phyloP scores from a whole-genome alignment of 768 basidiomycete genomes.

The Flagelloscypha sp. region DNA sequence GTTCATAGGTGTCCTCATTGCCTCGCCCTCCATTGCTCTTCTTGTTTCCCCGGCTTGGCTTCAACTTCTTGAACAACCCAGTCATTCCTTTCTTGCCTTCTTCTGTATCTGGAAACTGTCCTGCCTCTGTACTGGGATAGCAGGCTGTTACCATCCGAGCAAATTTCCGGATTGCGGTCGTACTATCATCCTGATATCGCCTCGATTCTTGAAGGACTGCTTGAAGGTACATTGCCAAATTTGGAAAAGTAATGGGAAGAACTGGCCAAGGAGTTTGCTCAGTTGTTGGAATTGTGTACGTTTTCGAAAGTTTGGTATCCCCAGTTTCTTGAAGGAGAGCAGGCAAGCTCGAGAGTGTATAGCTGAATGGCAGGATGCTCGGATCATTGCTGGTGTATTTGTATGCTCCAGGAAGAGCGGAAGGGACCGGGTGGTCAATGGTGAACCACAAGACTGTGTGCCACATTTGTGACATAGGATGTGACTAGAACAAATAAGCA shows the following conservation, averaged over 20 bases:
- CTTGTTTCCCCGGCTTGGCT: conserved; percentile 39
- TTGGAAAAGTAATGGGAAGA: conserved; percentile 68
- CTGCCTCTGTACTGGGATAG: conserved; percentile 39
- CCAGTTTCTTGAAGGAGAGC: conserved; percentile 54
- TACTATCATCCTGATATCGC: conserved; percentile 47
- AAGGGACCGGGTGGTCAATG: conserved; percentile 58
- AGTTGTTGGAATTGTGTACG: conserved; percentile 62
- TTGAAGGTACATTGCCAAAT: conserved; percentile 68
- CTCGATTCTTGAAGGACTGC: conserved; percentile 64
- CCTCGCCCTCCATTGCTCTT: conserved; percentile 38
- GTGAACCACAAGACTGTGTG: conserved; percentile 71
- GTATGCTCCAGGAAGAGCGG: conserved; percentile 30
- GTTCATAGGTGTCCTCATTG: conserved; percentile 75
- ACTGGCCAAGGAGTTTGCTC: conserved; percentile 53
- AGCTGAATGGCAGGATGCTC: conserved; percentile 64
- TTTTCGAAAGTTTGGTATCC: conserved; percentile 58
- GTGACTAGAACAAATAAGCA: conserved; percentile 34
- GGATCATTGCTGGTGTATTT: conserved; percentile 54
- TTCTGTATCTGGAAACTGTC: conserved; percentile 21
- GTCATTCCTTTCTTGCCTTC: conserved; percentile 37
- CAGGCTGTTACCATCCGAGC: conserved; percentile 62
- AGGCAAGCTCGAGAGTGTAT: conserved; percentile 50
- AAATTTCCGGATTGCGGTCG: conserved; percentile 54
- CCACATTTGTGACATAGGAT: conserved; percentile 56
- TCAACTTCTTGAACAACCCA: conserved; percentile 53